These are phyloP conservation scores for Diaporthe vaccinii DNA, from an alignment of 2,329 filamentous ascomycete species.

Conservation along the genomic window DNA sequence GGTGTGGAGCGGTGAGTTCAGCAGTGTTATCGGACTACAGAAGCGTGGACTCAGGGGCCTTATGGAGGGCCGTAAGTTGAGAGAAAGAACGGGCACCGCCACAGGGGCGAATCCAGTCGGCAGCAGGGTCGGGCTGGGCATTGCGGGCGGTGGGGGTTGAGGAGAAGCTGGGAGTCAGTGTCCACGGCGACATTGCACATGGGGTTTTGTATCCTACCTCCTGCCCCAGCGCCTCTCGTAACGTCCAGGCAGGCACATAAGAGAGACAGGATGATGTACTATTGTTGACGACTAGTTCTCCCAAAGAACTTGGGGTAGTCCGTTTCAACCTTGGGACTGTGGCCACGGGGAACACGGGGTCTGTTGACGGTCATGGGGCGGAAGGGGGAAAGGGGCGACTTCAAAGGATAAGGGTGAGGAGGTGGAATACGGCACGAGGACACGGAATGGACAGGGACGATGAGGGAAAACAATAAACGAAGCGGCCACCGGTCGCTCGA, in stretches of 20 bases:
- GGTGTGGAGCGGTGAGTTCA: constrained; percentile 85
- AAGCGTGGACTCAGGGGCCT: constrained; percentile 91
- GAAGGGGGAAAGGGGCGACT: background rate
- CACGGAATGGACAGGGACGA: background rate
- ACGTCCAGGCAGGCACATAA: background rate
- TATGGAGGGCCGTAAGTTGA: constrained; percentile 92
- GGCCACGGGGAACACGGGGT: background rate
- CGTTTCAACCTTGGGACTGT: background rate
- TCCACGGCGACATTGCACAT: background rate
- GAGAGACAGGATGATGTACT: background rate
- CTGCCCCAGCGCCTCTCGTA: background rate
- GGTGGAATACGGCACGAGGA: background rate
- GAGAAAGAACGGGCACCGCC: constrained; percentile 74
- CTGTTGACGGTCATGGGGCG: background rate
- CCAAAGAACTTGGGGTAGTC: background rate
- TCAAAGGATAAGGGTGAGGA: constrained; percentile 1
- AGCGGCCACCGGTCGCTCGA: constrained; percentile 11
- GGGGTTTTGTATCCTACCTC: background rate
- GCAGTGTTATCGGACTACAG: constrained; percentile 93
- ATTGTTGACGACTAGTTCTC: background rate
- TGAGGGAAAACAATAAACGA: constrained; percentile 26
- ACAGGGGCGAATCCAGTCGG: constrained; percentile 44
- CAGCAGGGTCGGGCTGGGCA: constrained; percentile 37
- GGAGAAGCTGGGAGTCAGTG: background rate
- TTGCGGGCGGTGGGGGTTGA: constrained; percentile 39